Evolutionary conservation across 331 rosid species (phyloP).

Genomic region (Rosa hybrid): DNA sequence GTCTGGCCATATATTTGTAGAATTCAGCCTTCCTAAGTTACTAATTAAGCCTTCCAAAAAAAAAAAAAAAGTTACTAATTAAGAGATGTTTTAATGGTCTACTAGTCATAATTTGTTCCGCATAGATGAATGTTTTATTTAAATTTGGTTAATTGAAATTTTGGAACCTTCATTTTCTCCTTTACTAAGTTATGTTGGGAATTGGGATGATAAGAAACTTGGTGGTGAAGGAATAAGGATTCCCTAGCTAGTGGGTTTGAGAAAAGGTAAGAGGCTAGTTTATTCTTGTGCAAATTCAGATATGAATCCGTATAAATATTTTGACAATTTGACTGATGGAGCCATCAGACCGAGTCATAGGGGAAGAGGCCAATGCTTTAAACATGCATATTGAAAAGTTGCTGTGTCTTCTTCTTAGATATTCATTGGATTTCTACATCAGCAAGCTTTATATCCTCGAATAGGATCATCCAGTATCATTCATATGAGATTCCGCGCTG

Average conservation of each 20-base stretch:
- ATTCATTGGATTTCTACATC: conserved; percentile 9
- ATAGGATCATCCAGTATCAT: not conserved
- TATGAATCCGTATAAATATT: not conserved
- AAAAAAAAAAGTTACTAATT: no score
- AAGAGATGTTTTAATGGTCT: no score
- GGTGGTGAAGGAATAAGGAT: not conserved
- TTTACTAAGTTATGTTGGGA: not conserved
- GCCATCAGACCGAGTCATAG: not conserved
- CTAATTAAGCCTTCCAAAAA: no score
- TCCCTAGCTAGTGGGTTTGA: not conserved
- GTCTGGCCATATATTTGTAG: no score
- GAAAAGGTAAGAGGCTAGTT: not conserved
- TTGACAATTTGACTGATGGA: not conserved
- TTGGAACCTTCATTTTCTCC: not conserved
- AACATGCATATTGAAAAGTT: not conserved
- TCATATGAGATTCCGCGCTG: not conserved
- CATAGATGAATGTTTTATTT: no score
- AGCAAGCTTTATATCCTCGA: not conserved
- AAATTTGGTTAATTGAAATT: no score
- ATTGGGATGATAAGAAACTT: not conserved
- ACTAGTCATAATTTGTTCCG: no score
- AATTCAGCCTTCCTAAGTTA: no score
- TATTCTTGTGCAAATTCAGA: not conserved
- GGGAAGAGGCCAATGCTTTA: not conserved
- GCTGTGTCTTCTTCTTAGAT: not conserved